Base-by-base conservation (phyloP, 2,329 filamentous ascomycete genomes). In the Trichoderma semiorbis region DNA sequence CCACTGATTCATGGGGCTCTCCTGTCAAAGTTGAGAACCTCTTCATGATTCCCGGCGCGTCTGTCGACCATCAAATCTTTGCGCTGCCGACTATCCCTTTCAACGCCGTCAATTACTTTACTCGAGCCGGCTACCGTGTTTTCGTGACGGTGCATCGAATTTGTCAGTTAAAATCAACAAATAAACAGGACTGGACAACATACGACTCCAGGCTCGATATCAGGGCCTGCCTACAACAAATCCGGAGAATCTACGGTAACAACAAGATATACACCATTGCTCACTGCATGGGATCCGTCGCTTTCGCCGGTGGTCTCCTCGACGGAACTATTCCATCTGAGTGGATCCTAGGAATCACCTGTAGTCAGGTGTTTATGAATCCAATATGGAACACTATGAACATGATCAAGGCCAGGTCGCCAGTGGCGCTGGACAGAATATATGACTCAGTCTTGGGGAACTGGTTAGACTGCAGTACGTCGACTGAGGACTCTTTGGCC, bases 241-340 rank as follows among this genome's bases (percentile, higher is more conserved):
- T 91, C 69, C 85, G 88, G 7, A 71, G 80, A 36, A 69, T 79
- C 1, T 81, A 81, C 73, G 76, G 79, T 14, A 73, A 75, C 0
- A 69, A 78, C 26, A 84, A 83, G 64, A 79, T 89, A 43, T 91
- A 91, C 78, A 84, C 85, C 3, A 83, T 91, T 43, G 84, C 86
- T 1, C 89, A 92, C 79, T 92, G 89, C 78, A 88, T 90, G 84
- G 90, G 89, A 30, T 86, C 87, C 57, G 88, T 91, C 0, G 87
- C 89, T 1, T 84, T 88, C 68, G 80, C 87, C 0, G 81, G 84
- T 5, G 89, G 88, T n/a, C 81, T 92, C 1, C 83, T 92, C 1
- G 88, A 90, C 77, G 89, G 89, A 47, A 87, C 86, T 1, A 88
- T 91, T 66, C 87, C 88, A 0, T 74, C 84, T 0, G 77, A 78